phyloP scores from a whole-genome alignment of 148 eudicot species.

The Persicaria tinctoria region DNA sequence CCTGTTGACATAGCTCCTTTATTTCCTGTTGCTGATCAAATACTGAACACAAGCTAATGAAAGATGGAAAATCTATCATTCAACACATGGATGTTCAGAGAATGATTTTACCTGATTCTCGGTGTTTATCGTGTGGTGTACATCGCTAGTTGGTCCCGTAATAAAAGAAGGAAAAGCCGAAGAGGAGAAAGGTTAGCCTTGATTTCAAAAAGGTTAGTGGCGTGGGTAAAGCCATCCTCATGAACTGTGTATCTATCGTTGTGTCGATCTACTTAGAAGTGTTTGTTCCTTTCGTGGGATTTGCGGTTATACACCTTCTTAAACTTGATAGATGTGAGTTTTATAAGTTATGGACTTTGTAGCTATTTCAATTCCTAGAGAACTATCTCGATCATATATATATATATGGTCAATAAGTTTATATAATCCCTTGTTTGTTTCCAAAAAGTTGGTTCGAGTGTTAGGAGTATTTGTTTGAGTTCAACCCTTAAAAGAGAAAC shows the following conservation, averaged over 20 bases:
- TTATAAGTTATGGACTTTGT: too few relatives aligned
- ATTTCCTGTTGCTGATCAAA: slow-evolving; percentile 55
- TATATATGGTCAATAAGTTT: too few relatives aligned
- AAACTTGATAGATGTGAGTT: too few relatives aligned
- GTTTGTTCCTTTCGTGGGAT: background rate
- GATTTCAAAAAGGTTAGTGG: background rate
- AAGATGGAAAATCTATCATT: background rate
- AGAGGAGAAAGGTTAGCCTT: background rate
- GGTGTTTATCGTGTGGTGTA: too few relatives aligned
- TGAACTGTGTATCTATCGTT: background rate
- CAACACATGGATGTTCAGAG: background rate
- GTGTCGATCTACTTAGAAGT: background rate
- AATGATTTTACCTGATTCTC: background rate
- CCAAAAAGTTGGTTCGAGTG: too few relatives aligned
- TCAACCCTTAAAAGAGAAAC: background rate
- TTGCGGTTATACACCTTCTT: too few relatives aligned
- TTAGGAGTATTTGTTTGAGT: too few relatives aligned
- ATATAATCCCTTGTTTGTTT: too few relatives aligned
- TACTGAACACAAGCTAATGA: slow-evolving; percentile 20
- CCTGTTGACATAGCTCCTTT: slow-evolving; percentile 79
- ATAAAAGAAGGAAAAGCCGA: background rate
- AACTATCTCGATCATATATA: too few relatives aligned
- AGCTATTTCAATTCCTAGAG: too few relatives aligned
- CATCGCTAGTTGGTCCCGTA: background rate
- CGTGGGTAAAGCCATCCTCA: too few relatives aligned